Percentiles rank a stretch among this genome's conserved stretches.
Conservation (phyloP, 805 yeast genomes). For the Nakazawaea wyomingensis region DNA sequence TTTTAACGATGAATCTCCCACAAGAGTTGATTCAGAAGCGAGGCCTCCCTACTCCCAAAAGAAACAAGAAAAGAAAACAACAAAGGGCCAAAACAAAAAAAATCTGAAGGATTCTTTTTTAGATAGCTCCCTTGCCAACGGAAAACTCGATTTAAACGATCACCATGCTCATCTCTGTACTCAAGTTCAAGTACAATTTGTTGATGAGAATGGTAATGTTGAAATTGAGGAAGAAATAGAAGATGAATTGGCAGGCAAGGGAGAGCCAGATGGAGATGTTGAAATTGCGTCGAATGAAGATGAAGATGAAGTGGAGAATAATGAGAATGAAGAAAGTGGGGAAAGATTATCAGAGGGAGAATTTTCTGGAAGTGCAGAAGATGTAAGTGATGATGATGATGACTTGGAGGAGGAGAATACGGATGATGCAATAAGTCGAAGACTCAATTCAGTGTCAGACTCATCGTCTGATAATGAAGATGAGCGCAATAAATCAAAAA, state of each 20-base stretch:
- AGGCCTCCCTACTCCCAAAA: constrained; percentile 13
- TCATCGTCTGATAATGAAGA: constrained; percentile 5
- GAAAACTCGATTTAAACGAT: neutral
- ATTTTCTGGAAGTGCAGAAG: neutral
- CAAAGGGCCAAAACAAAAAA: neutral
- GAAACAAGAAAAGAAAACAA: constrained; percentile 1
- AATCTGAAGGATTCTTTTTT: constrained; percentile 7
- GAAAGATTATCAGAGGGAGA: too few species aligned
- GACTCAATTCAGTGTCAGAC: constrained; percentile 4
- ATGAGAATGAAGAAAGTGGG: neutral
- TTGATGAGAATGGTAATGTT: neutral
- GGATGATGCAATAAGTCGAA: constrained; percentile 3
- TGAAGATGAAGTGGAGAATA: neutral
- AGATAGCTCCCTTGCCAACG: constrained; percentile 11
- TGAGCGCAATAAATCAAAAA: neutral
- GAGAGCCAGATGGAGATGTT: constrained; percentile 6
- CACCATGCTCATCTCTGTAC: constrained; percentile 1
- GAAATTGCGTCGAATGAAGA: neutral
- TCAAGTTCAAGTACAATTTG: constrained; percentile 8
- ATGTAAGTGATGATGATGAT: neutral
- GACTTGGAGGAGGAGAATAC: neutral
- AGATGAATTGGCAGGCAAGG: constrained; percentile 12
- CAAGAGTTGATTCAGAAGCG: constrained; percentile 7
- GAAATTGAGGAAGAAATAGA: constrained; percentile 8
- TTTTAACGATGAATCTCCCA: constrained; percentile 2